phyloP scores from a whole-genome alignment of 495 filamentous ascomycete species.

The Jackrogersella multiformis region DNA sequence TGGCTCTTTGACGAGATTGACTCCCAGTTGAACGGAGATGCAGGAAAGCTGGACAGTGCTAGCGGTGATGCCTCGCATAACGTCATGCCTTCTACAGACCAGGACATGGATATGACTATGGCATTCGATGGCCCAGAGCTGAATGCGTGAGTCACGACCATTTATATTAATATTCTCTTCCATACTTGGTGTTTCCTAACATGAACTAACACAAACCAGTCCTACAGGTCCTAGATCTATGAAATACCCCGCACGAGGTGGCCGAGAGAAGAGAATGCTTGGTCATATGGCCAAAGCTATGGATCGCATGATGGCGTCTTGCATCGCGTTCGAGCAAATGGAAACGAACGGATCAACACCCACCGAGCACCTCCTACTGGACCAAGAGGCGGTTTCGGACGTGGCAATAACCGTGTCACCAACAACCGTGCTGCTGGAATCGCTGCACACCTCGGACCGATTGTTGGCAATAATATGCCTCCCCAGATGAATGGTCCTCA shows the following conservation, averaged over 20 bases:
- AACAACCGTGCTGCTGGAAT: conserved; percentile 56
- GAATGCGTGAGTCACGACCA: conserved; percentile 71
- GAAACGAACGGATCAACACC: conserved; percentile 78
- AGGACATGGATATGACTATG: conserved; percentile 76
- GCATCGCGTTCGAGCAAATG: conserved; percentile 81
- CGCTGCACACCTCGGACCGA: conserved; percentile 51
- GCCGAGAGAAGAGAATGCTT: conserved; percentile 78
- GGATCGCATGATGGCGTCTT: conserved; percentile 80
- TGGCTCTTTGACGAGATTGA: conserved; percentile 93
- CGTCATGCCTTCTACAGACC: conserved; percentile 44
- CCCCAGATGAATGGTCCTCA: conserved; percentile 46
- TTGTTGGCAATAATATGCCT: conserved; percentile 46
- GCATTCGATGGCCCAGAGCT: conserved; percentile 56
- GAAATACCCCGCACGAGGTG: conserved; percentile 69
- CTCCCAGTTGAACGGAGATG: conserved; percentile 65
- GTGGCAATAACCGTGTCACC: conserved; percentile 60
- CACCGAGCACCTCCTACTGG: conserved; percentile 81
- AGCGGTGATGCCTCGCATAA: conserved; percentile 32
- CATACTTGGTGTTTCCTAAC: background rate
- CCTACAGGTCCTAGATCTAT: conserved; percentile 96
- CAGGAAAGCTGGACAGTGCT: conserved; percentile 30
- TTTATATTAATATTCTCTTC: conserved; percentile 2
- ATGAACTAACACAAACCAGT: conserved; percentile 59
- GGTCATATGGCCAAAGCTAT: conserved; percentile 88
- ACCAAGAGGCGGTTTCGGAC: conserved; percentile 63